A percentile compares a stretch with the other conserved stretches of the same genome.
phyloP scores from a whole-genome alignment of 2,329 filamentous ascomycete species.

The Davidsoniella virescens region DNA sequence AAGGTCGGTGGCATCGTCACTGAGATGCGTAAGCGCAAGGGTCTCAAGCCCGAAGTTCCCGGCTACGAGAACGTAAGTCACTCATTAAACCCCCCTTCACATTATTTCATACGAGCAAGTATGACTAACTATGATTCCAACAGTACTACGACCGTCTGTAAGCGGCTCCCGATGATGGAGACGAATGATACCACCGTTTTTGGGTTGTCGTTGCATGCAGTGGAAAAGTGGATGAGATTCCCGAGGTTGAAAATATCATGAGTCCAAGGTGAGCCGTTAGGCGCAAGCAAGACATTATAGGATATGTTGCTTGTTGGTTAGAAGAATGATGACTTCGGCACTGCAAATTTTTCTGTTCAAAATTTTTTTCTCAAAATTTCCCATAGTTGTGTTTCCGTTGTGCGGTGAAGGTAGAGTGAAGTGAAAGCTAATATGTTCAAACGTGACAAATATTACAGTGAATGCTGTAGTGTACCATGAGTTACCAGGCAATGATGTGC shows the following conservation, averaged over 20 bases:
- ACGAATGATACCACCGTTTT: constrained; percentile 12
- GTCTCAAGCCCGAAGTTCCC: constrained; percentile 91
- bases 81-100: not conserved
- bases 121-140: constrained; percentile 2
- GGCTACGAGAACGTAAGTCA: constrained; percentile 76
- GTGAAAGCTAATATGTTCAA: no score
- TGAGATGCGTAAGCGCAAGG: constrained; percentile 97
- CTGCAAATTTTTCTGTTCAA: constrained; percentile 10
- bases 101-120: not conserved
- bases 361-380: not conserved
- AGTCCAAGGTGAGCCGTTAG: not conserved
- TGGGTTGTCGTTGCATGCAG: constrained; percentile 10
- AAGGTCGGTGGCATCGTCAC: constrained; percentile 72
- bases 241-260: constrained; percentile 11
- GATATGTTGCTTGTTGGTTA: constrained; percentile 10
- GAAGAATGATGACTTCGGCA: constrained; percentile 11
- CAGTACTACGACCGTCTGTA: constrained; percentile 13
- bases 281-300: constrained; percentile 8
- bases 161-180: constrained; percentile 10
- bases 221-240: constrained; percentile 13
- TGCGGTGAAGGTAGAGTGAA: no score
- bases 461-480: no score
- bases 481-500: no score
- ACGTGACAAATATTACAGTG: no score
- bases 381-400: not conserved